Conservation (phyloP, 1,139 yeast genomes). For the Lipomyces yarrowii region DNA sequence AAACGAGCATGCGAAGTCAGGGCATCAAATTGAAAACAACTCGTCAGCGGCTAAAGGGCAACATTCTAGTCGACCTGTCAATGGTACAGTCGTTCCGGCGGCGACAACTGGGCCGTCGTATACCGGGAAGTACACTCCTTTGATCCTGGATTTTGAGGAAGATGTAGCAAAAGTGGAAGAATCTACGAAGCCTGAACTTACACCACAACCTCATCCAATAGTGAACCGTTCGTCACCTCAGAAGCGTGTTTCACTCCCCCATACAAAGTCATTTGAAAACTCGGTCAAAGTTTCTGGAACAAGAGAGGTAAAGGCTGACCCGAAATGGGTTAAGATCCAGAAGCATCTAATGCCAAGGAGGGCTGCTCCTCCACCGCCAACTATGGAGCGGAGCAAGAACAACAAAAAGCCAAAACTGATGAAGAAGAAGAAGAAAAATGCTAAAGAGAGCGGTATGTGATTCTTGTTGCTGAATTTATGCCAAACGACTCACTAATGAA, state of each 20-base stretch:
- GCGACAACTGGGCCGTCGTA: neutral
- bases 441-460: constrained; percentile 8
- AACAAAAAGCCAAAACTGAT: neutral
- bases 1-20: neutral
- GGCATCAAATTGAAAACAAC: neutral
- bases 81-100: neutral
- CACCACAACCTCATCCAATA: neutral
- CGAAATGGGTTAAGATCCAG: constrained; percentile 9
- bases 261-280: neutral
- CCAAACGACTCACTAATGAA: neutral
- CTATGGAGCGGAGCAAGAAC: neutral
- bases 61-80: neutral
- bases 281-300: neutral
- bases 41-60: neutral
- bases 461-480: neutral
- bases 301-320: neutral
- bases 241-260: neutral
- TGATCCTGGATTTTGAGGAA: neutral
- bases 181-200: neutral
- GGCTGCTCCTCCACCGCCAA: constrained; percentile 20
- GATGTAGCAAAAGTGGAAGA: neutral
- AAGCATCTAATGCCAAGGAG: constrained; percentile 13
- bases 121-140: constrained; percentile 1
- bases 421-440: neutral
- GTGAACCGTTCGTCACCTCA: neutral